Evolutionary conservation across 768 basidiomycete genomes (phyloP).

Genomic region (Suillus variegatus): DNA sequence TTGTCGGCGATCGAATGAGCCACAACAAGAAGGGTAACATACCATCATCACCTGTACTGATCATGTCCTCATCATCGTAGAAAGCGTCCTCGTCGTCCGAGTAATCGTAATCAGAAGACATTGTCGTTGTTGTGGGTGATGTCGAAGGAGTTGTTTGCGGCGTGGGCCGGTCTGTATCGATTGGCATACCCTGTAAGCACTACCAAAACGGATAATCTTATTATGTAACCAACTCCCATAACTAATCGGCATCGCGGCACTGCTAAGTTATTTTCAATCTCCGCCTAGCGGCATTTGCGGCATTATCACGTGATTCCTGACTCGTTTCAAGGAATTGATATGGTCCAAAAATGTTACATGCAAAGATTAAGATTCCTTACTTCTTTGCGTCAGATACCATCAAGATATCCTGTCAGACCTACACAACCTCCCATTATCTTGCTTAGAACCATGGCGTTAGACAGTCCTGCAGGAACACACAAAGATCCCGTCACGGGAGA

Average conservation of each 20-base stretch:
- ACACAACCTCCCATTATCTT: not conserved
- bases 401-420: slow-evolving; percentile 5
- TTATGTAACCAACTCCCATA: not conserved
- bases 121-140: slow-evolving; percentile 25
- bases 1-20: slow-evolving; percentile 24
- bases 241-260: not conserved
- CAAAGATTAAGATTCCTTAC: slow-evolving; percentile 8
- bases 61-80: slow-evolving; percentile 69
- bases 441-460: slow-evolving; percentile 39
- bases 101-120: slow-evolving; percentile 70
- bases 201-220: slow-evolving; percentile 4
- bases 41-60: slow-evolving; percentile 62
- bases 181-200: slow-evolving; percentile 5
- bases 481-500: slow-evolving; percentile 93
- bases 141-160: slow-evolving; percentile 16
- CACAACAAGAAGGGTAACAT: slow-evolving; percentile 18
- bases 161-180: slow-evolving; percentile 6
- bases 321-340: slow-evolving; percentile 20
- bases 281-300: not conserved
- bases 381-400: slow-evolving; percentile 7
- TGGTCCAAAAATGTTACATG: slow-evolving; percentile 24
- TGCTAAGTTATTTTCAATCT: not conserved
- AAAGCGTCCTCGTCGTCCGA: slow-evolving; percentile 69
- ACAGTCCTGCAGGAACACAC: slow-evolving; percentile 37
- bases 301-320: not conserved